Base-by-base conservation (phyloP, 2,329 filamentous ascomycete species). In the Clathrospora elynae region DNA sequence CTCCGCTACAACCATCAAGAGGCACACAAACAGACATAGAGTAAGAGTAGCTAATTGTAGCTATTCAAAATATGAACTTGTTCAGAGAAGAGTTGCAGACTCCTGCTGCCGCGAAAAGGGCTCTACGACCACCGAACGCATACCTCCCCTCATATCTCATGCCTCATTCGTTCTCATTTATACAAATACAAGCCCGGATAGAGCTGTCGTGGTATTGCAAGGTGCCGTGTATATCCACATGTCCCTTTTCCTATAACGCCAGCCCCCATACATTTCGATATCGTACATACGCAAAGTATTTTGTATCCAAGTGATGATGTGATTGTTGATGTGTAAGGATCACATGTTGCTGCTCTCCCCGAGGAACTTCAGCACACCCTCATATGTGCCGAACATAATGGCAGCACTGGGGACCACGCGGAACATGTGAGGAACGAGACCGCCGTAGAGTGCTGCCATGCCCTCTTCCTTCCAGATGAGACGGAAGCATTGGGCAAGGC, bases 361-460 rank as follows among this genome's bases (percentile, higher is more conserved):
- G 26, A 78, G 51, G 9, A 73, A 61, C 57, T 73, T 73, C 42
- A 78, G 55, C n/a, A 77, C 73, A n/a, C 67, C 72, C 53, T 78
- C 76, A 41, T 78, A 96, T 77, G 93, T 93, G 71, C 90, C 90
- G 70, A 96, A 96, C 88, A 95, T 96, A 69, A 97, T 95, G 56
- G 88, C 90, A 6, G 92, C 90, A 57, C 88, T 93, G 1, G 92
- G 92, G 5, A 96, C 91, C 5, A 91, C 91, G 49, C 91, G 81
- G 71, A 96, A 82, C 61, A 97, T 82, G 67, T 97, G 92, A 32
- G 92, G 90, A 10, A 91, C 95, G 62, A 97, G 77, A 12, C 91
- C 91, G 42, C 92, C 91, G 66, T 96, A 97, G 49, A 97, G 76
- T 20, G 86, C 88, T 32, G 85, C 82, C 71, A 96, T 78, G 33